Base-by-base conservation (phyloP, 352 stramenopile genomes). In the Globisporangium nunn region DNA sequence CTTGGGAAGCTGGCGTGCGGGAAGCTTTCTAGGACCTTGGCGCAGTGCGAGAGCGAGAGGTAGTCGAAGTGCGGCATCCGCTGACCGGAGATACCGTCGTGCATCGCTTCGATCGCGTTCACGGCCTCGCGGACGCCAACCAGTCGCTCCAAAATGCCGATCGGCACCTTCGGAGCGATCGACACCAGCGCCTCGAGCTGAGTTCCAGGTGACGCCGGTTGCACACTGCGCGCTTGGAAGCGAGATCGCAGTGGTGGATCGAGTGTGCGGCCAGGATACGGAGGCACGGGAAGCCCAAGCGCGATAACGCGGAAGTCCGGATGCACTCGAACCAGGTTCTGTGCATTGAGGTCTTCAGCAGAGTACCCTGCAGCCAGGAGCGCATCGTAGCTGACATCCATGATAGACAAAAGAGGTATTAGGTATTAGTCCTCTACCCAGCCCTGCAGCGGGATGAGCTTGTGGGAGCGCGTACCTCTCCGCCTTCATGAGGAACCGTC, bases 251-350 rank as follows among this genome's bases (percentile, higher is more conserved):
- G 67, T 6, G 88, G 88, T 29, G 88, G 88, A 50, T 96, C 88
- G 17, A 96, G 71, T 11, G 87, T 87, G 6, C 82, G 81, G 1
- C 87, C 87, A 12, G 84, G 77, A 56, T 95, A 97, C 15, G 87
- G 87, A 39, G 89, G 89, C 50, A 88, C 75, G 1, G 89, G 86
- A 2, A 98, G 61, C 44, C 81, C 90, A 11, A 98, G 68, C 0
- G 91, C 95, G 39, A 98, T 89, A 28, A 98, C 94, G 28, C 94
- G 83, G 71, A 99, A 99, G 59, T 96, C 78, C 3, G 75, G 78
- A 62, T 97, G 87, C 12, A 98, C 82, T n/a, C 81, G 81, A 30
- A 94, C 71, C 11, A 96, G 60, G 30, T 88, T 90, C 59, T 88
- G 81, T 4, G 59, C 66, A 11, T 66, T 41, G 18, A 91, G 69